phyloP scores from a whole-genome alignment of 2,329 filamentous ascomycete genomes.

The Aspergillus sp. region DNA sequence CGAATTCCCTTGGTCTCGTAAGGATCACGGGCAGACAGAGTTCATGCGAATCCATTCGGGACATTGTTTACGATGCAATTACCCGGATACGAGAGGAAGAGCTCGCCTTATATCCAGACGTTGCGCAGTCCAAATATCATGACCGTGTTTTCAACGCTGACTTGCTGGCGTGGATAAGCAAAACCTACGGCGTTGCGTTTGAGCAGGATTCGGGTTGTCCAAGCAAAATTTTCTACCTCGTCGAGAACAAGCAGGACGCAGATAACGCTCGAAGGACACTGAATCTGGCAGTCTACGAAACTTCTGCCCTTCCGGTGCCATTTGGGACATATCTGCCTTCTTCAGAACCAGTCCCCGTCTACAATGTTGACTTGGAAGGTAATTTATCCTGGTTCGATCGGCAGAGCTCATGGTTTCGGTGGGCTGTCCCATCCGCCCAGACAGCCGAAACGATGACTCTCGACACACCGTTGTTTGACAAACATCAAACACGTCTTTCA shows the following conservation, averaged over 20 bases:
- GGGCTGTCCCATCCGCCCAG: constrained; percentile 29
- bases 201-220: constrained; percentile 18
- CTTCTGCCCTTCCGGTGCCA: constrained; percentile 16
- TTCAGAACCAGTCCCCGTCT: constrained; percentile 23
- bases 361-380: constrained; percentile 21
- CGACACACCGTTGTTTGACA: constrained; percentile 26
- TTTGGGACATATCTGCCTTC: constrained; percentile 36
- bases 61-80: constrained; percentile 30
- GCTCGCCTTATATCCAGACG: constrained; percentile 21
- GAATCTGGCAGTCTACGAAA: constrained; percentile 27
- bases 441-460: constrained; percentile 14
- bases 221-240: constrained; percentile 32
- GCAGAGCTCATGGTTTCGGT: constrained; percentile 36
- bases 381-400: constrained; percentile 31
- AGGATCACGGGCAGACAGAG: constrained; percentile 33
- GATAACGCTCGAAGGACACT: constrained; percentile 34
- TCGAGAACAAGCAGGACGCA: constrained; percentile 28
- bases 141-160: constrained; percentile 18
- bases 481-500: constrained; percentile 29
- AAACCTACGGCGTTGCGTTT: constrained; percentile 30
- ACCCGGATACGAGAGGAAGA: constrained; percentile 28
- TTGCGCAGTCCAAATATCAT: constrained; percentile 12
- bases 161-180: constrained; percentile 34
- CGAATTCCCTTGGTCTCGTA: constrained; percentile 30
- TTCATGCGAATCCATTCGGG: constrained; percentile 32